A percentile compares a stretch with the other conserved stretches of the same genome.
phyloP scores from a whole-genome alignment of 495 filamentous ascomycete genomes.

The Annulohypoxylon stygium region DNA sequence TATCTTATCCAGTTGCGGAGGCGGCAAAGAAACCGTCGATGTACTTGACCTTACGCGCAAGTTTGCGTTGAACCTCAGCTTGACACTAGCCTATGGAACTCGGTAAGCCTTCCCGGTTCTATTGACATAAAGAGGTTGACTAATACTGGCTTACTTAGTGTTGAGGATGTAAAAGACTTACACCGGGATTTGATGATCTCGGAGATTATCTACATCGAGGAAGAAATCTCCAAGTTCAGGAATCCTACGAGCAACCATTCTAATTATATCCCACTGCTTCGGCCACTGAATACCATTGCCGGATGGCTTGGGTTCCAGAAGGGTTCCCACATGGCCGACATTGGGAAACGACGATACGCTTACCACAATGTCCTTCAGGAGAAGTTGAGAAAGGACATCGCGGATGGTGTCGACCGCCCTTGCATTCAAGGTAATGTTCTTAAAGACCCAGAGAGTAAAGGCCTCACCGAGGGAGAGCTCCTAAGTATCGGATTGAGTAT shows the following conservation, averaged over 20 bases:
- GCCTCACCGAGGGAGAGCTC: constrained; percentile 70
- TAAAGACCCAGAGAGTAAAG: constrained; percentile 71
- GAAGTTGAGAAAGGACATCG: constrained; percentile 71
- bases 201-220: constrained; percentile 74
- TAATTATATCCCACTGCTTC: constrained; percentile 75
- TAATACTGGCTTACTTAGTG: constrained; percentile 33
- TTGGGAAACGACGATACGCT: constrained; percentile 64
- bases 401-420: constrained; percentile 73
- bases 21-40: constrained; percentile 71
- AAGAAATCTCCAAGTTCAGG: constrained; percentile 73
- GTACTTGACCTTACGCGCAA: constrained; percentile 75
- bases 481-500: constrained; percentile 81
- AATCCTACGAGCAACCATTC: constrained; percentile 79
- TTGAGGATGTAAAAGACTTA: constrained; percentile 66
- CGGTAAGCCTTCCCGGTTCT: constrained; percentile 45
- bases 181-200: constrained; percentile 67
- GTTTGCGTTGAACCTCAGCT: constrained; percentile 74
- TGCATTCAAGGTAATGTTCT: constrained; percentile 79
- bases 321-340: constrained; percentile 66
- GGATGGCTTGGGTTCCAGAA: constrained; percentile 38
- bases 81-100: constrained; percentile 76
- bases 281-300: constrained; percentile 61
- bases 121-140: not conserved
- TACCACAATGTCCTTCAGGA: constrained; percentile 72
- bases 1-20: constrained; percentile 69